phyloP scores from a whole-genome alignment of 345 rosid genomes.

The Corchorus olitorius region DNA sequence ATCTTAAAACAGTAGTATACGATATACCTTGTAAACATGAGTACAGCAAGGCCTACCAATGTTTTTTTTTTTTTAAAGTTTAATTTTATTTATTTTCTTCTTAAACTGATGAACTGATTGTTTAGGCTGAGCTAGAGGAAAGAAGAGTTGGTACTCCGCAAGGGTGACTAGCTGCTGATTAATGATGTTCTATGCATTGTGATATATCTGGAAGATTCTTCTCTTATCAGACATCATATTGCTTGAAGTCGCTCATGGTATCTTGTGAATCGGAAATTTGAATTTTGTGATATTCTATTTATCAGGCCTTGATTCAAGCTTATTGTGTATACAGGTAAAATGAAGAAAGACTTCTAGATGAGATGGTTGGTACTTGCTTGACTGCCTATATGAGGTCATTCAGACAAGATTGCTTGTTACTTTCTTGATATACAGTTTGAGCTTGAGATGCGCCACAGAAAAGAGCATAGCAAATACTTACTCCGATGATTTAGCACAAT shows the following conservation, averaged over 20 bases:
- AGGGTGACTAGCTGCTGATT: not conserved
- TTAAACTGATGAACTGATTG: not conserved
- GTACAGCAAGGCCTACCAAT: not conserved
- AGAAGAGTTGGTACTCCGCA: conserved; percentile 7
- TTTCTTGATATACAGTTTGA: not conserved
- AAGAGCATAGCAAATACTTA: not conserved
- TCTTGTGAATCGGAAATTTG: not conserved
- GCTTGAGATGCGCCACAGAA: not conserved
- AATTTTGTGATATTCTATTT: not conserved
- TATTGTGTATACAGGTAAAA: not conserved
- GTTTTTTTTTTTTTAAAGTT: not conserved
- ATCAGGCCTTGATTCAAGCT: not conserved
- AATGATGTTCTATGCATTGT: not conserved
- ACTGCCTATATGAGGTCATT: not conserved
- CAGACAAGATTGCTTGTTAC: not conserved
- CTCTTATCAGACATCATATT: not conserved
- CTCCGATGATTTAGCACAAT: not conserved
- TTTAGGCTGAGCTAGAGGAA: not conserved
- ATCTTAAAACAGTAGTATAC: not conserved
- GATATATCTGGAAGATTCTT: not conserved
- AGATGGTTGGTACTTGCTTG: not conserved
- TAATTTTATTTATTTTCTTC: not conserved
- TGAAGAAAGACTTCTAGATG: not conserved
- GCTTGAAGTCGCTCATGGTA: conserved; percentile 1
- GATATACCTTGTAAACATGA: not conserved